Base-by-base conservation (phyloP, 129 eudicot species). In the Flaveria robusta region DNA sequence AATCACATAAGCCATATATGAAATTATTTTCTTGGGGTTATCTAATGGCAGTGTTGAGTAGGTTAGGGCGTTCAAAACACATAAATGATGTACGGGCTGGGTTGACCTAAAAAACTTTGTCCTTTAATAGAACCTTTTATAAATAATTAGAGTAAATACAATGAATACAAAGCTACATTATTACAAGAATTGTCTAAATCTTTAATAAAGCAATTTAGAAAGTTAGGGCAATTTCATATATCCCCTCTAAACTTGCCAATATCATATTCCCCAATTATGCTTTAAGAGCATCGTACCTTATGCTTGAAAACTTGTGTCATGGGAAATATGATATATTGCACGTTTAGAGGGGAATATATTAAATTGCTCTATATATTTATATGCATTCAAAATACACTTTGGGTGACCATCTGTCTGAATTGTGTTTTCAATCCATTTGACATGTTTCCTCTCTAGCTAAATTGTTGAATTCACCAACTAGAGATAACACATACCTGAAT, bases 381-480 rank as follows among this genome's bases (percentile, higher is more conserved):
- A 27, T 51, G 49, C 9, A 51, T 41, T 74, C 5, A 6, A 22
- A 7, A 2, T 45, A 74, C 43, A 58, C 5, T 55, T 58, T 4
- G 7, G 24, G 55, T 8, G 54, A 23, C 43, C 9, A 31, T 23
- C 23, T 15, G 42, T 24, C 42, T 0, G 16, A 22, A 20, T 41
- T 66, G 9, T n/a, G 6, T 3, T 13, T 54, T 20, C 23, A 5
- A 56, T 11, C 51, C 31, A 54, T 54, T 70, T 71, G 23, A 71
- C 75, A 5, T 7, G 9, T 71, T 29, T 71, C 18, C 59, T 46
- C 24, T 71, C 64, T 71, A 50, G 18, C 1, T 24, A 10, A 51
- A 27, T 49, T 71, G 20, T 54, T 37, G 11, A 55, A 54, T 56
- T 73, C 16, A 73, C 77, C 15, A 1, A 69, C 27, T 22, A 39